Evolutionary conservation across 768 basidiomycete species (phyloP).

Genomic region (Termitomyces eurrhizus): DNA sequence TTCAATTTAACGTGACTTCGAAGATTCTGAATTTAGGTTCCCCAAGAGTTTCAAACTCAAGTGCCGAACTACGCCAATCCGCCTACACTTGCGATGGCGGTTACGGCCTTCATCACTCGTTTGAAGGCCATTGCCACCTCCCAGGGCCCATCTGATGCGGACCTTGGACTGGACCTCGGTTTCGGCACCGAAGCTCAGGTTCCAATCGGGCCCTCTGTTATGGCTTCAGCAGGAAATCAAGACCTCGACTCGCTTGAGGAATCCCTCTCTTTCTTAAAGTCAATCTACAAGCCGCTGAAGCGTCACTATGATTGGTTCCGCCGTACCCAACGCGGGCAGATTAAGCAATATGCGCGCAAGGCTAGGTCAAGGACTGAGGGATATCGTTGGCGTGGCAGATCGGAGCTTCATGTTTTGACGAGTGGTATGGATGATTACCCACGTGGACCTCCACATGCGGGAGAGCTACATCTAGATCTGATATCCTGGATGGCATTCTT

Average conservation of each 20-base stretch:
- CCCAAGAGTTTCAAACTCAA: conserved; percentile 86
- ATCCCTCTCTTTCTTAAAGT: conserved; percentile 65
- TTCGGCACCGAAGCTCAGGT: conserved; percentile 46
- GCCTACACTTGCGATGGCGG: conserved; percentile 90
- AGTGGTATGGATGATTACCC: conserved; percentile 98
- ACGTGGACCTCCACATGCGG: conserved; percentile 81
- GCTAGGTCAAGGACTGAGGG: conserved; percentile 87
- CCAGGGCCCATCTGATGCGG: conserved; percentile 47
- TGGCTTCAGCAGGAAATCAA: conserved; percentile 28
- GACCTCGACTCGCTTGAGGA: conserved; percentile 58
- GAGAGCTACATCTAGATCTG: conserved; percentile 90
- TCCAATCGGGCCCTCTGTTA: conserved; percentile 32
- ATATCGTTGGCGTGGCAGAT: conserved; percentile 93
- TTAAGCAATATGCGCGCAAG: conserved; percentile 83
- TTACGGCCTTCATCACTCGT: conserved; percentile 84
- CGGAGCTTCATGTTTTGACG: conserved; percentile 82
- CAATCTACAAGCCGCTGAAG: conserved; percentile 80
- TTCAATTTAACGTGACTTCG: background rate
- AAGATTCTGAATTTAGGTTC: conserved; percentile 51
- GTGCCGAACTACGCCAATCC: conserved; percentile 95
- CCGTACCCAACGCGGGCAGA: conserved; percentile 88
- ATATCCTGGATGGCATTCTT: conserved; percentile 98
- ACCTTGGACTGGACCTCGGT: conserved; percentile 65
- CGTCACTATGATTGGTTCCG: conserved; percentile 97
- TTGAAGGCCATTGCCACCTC: conserved; percentile 38